A percentile compares a stretch with the other conserved stretches of the same genome.
These are phyloP conservation scores for Scheffersomyces illinoinensis DNA, from an alignment of 1,139 yeast genomes.

Conservation along the genomic window DNA sequence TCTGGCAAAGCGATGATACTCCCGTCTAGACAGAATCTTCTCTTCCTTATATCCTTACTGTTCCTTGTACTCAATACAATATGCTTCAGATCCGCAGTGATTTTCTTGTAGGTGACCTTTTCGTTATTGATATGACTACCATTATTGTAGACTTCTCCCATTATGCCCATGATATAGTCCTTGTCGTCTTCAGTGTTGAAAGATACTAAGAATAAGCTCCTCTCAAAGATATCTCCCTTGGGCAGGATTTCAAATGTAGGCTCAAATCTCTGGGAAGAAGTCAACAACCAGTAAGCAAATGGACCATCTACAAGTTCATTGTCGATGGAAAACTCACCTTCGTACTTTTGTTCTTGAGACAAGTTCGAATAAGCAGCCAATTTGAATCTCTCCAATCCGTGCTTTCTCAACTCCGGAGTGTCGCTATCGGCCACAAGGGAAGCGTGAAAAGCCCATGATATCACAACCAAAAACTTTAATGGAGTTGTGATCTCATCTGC, in stretches of 20 bases:
- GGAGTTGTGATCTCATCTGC: conserved; percentile 18
- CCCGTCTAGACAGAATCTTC: conserved; percentile 60
- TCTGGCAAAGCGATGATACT: conserved; percentile 35
- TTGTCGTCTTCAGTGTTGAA: conserved; percentile 41
- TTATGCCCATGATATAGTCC: conserved; percentile 50
- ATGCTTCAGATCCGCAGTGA: conserved; percentile 22
- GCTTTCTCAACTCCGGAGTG: conserved; percentile 60
- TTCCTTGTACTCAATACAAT: conserved; percentile 27
- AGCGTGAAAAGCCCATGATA: conserved; percentile 88
- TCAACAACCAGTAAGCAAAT: conserved; percentile 67
- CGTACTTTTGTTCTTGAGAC: conserved; percentile 47
- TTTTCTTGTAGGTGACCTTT: conserved; percentile 43
- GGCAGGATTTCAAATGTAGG: conserved; percentile 76
- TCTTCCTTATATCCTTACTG: conserved; percentile 17
- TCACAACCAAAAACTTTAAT: conserved; percentile 60
- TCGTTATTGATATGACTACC: conserved; percentile 54
- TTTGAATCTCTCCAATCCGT: conserved; percentile 67
- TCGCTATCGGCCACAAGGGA: conserved; percentile 80
- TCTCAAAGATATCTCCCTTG: conserved; percentile 50
- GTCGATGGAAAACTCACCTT: conserved; percentile 34
- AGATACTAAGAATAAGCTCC: conserved; percentile 54
- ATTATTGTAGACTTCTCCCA: conserved; percentile 58
- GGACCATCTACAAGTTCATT: conserved; percentile 29
- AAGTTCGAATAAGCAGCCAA: conserved; percentile 65
- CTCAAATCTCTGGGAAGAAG: conserved; percentile 67